phyloP scores from a whole-genome alignment of 2,329 filamentous ascomycete species.

The Onygenales sp. region DNA sequence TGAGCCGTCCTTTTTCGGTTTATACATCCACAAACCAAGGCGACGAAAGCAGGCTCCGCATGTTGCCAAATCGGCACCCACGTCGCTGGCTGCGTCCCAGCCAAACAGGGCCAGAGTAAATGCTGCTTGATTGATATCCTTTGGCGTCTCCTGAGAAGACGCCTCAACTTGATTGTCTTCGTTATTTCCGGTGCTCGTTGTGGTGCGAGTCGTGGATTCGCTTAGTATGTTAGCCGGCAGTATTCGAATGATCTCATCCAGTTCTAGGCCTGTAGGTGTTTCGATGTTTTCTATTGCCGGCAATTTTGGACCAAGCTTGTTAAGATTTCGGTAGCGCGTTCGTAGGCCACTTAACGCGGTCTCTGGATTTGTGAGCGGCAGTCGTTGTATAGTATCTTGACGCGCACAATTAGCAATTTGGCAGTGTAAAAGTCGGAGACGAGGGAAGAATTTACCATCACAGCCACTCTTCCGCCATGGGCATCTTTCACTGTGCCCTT shows the following conservation, averaged over 20 bases:
- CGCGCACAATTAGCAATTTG: constrained; percentile 10
- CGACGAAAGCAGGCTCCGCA: constrained; percentile 83
- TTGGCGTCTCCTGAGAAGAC: neutral
- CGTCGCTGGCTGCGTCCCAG: constrained; percentile 57
- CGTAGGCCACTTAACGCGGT: constrained; percentile 50
- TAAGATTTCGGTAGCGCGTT: constrained; percentile 53
- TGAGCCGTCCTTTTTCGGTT: constrained; percentile 54
- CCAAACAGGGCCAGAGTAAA: constrained; percentile 62
- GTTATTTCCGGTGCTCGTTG: neutral
- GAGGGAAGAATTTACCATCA: constrained; percentile 51
- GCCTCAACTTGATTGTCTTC: neutral
- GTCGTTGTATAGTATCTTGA: constrained; percentile 53
- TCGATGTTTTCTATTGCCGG: constrained; percentile 22
- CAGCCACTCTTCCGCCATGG: constrained; percentile 83
- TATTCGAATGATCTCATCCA: constrained; percentile 21
- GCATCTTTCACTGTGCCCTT: constrained; percentile 70
- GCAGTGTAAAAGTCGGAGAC: neutral
- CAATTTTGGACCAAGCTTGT: constrained; percentile 28
- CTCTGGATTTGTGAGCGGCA: constrained; percentile 55
- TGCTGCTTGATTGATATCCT: constrained; percentile 49
- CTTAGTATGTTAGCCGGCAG: constrained; percentile 18
- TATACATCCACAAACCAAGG: constrained; percentile 90
- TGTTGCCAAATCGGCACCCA: constrained; percentile 53
- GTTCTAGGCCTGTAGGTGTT: constrained; percentile 22
- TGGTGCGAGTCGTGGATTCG: neutral